These are phyloP conservation scores for Annulohypoxylon moriforme DNA, from an alignment of 495 filamentous ascomycete species.

Conservation along the genomic window DNA sequence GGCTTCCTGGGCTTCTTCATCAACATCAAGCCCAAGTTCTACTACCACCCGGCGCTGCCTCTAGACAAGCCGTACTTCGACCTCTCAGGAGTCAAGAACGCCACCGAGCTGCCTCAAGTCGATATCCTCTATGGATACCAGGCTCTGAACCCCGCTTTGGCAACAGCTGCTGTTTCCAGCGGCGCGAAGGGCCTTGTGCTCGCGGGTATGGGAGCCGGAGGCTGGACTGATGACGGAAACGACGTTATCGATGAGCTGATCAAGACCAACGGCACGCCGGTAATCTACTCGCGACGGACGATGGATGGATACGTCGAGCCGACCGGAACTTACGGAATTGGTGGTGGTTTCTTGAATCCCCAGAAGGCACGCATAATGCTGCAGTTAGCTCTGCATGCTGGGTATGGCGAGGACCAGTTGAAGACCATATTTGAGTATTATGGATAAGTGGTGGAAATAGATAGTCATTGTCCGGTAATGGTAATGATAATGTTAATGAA, in stretches of 20 bases:
- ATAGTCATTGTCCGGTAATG: background rate
- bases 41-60: slow-evolving; percentile 53
- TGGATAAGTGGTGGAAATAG: slow-evolving; percentile 8
- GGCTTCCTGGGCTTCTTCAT: slow-evolving; percentile 60
- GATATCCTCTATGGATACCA: slow-evolving; percentile 59
- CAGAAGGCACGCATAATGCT: slow-evolving; percentile 52
- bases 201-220: slow-evolving; percentile 51
- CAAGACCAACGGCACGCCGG: slow-evolving; percentile 42
- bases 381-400: slow-evolving; percentile 47
- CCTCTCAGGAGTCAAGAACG: slow-evolving; percentile 47
- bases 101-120: slow-evolving; percentile 55
- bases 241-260: slow-evolving; percentile 31
- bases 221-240: slow-evolving; percentile 39
- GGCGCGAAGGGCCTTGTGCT: slow-evolving; percentile 60
- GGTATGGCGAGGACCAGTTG: slow-evolving; percentile 39
- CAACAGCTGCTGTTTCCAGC: slow-evolving; percentile 52
- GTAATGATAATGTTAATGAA: slow-evolving; percentile 2
- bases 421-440: slow-evolving; percentile 34
- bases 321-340: slow-evolving; percentile 27
- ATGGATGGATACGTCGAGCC: slow-evolving; percentile 43
- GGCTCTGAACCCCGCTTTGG: slow-evolving; percentile 46
- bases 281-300: slow-evolving; percentile 45
- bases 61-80: slow-evolving; percentile 54
- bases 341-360: slow-evolving; percentile 50
- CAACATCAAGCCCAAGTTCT: slow-evolving; percentile 60